Evolutionary conservation across 768 basidiomycete genomes (phyloP), one percentile per base, ranked within the genome.

Genomic region (Phanerochaete carnosa): DNA sequence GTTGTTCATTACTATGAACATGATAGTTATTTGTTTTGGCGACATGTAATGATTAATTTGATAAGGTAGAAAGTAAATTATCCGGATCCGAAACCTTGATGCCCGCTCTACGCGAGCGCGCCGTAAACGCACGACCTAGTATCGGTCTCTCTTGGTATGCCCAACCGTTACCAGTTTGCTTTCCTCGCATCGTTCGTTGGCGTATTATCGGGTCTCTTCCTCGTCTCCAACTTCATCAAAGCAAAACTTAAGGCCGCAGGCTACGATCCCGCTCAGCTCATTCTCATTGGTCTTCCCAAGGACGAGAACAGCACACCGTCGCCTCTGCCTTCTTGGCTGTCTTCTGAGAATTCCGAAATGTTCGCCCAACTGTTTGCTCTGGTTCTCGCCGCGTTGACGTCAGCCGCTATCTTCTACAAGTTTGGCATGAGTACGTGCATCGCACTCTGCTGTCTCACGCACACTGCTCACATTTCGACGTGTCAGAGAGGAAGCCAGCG

Each of bases 401-500:
- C 76, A 50, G 79, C 78, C 0, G 72, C 83, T 60, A 68, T 90
- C 65, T 87, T 83, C 69, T 60, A 75, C 67, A 87, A 83, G 68
- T 76, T 86, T 43, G 51, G 43, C 28, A 26, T 26, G 25, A 58
- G 32, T 46, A 43, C 13, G 54, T 47, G 19, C n/a, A n/a, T n/a
- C n/a, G n/a, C n/a, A n/a, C n/a, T n/a, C n/a, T n/a, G n/a, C n/a
- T n/a, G 9, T 47, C 51, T 16, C n/a, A 61, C 32, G 7, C 47
- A 47, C 49, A 30, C 30, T 23, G 12, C 19, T 64, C 60, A 55
- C 61, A 49, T 53, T n/a, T 50, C 33, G 47, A 49, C 58, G 49
- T 52, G 37, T 1, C 70, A 91, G 89, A 81, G 69, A 80, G 84
- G 33, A 87, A 86, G 67, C 87, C 89, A 23, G 85, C 85, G 6